Evolutionary conservation across 257 asterid genomes (phyloP), one percentile per base, ranked within the genome.

Genomic region (Ehretia macrophylla): DNA sequence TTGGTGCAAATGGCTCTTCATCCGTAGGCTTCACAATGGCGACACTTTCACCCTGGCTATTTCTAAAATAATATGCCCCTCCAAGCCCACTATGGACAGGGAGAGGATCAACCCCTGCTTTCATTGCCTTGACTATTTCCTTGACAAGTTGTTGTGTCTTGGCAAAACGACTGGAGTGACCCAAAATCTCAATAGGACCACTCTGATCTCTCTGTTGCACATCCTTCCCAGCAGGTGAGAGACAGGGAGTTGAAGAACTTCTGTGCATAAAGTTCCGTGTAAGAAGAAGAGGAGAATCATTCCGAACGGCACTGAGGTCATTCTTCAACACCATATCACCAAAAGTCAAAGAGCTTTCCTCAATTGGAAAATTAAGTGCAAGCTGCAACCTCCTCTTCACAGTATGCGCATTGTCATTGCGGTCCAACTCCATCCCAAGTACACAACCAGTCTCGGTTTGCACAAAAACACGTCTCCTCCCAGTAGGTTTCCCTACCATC

Each of bases 21-120:
- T 92, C 99, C 0, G 96, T 92, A 38, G 99, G 99, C 85, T 92
- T 92, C 69, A 92, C 99, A 55, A 92, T 86, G 55, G 97, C 97
- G 42, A 92, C 94, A 72, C 80, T 77, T 77, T 86, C 96, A 17
- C 99, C 99, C 57, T 89, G 63, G 55, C 59, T 75, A 69, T 92
- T 86, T 69, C 94, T 69, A 62, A 92, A 92, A 73, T 73, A 92
- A 56, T 92, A 92, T 0, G 97, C 99, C 16, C 99, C 99, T 49
- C 99, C 99, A 61, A 92, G 97, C 67, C 99, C 99, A 61, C 96
- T 52, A 35, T 80, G 80, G 42, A 83, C 93, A 8, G 86, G 95
- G 56, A 86, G 58, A 8, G 99, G 99, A 59, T 92, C 99, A 35
- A 92, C 76, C 19, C 97, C 96, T 35, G 71, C 75, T 69, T 88